Percentiles rank a stretch among this genome's conserved stretches.
Evolutionary conservation across 208 protist genomes (phyloP).

Genomic region (Leishmania amazonensis): DNA sequence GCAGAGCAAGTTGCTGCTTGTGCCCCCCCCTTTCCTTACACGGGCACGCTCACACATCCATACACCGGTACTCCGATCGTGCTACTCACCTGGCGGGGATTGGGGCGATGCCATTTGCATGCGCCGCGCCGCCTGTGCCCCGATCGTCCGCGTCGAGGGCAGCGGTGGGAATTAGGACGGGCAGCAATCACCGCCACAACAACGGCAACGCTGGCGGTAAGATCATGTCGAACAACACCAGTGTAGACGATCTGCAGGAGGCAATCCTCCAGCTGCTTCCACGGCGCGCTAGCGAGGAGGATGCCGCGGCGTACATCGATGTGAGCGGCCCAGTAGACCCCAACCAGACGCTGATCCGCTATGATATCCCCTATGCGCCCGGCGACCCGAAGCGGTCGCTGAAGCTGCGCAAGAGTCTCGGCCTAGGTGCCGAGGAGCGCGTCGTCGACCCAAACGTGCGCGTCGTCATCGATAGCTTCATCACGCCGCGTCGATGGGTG

Average conservation of each 20-base stretch:
- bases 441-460: slow-evolving; percentile 80
- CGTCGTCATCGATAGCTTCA: slow-evolving; percentile 82
- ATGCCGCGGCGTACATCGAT: slow-evolving; percentile 48
- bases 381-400: slow-evolving; percentile 64
- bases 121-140: slow-evolving; percentile 4
- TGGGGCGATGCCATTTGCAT: slow-evolving; percentile 5
- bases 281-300: slow-evolving; percentile 8
- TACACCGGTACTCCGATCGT: background rate
- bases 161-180: background rate
- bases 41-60: background rate
- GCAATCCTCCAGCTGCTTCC: slow-evolving; percentile 45
- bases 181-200: background rate
- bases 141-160: slow-evolving; percentile 2
- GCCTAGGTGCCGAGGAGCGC: slow-evolving; percentile 25
- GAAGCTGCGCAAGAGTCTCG: slow-evolving; percentile 52
- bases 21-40: background rate
- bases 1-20: background rate
- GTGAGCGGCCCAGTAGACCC: slow-evolving; percentile 69
- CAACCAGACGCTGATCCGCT: slow-evolving; percentile 66
- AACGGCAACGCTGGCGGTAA: background rate
- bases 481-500: slow-evolving; percentile 76
- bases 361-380: slow-evolving; percentile 79
- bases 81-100: background rate
- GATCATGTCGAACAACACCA: background rate
- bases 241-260: slow-evolving; percentile 17